A percentile compares a stretch with the other conserved stretches of the same genome.
Evolutionary conservation across 805 yeast species (phyloP).

Genomic region (Priceomyces carsonii): DNA sequence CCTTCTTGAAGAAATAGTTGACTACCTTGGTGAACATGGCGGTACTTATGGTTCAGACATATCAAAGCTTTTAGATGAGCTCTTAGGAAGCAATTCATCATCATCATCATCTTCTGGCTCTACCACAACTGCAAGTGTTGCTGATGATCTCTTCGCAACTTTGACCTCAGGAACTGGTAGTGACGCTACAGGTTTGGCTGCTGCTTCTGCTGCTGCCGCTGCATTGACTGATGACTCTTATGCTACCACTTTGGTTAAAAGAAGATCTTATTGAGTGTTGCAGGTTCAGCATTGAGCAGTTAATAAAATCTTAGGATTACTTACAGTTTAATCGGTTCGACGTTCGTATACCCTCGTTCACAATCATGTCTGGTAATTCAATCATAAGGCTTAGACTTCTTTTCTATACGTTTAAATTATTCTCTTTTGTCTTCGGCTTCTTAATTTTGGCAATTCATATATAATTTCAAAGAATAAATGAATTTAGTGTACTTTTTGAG

Average conservation of each 20-base stretch:
- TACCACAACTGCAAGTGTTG: constrained; percentile 6
- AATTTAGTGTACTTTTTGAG: no score
- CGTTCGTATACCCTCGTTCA: constrained; percentile 5
- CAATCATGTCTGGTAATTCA: no score
- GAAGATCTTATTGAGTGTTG: constrained; percentile 21
- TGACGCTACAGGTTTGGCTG: constrained; percentile 15
- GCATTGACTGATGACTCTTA: constrained; percentile 6
- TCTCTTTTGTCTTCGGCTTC: no score
- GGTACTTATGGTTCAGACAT: background rate
- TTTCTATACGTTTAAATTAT: no score
- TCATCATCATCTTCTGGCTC: constrained; percentile 14
- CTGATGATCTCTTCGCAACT: constrained; percentile 11
- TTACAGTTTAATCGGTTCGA: no score
- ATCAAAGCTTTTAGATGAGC: background rate
- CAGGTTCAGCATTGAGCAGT: constrained; percentile 7
- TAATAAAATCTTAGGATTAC: no score
- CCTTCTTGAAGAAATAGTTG: constrained; percentile 1
- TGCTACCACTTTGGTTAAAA: constrained; percentile 25
- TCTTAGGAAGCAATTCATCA: constrained; percentile 24
- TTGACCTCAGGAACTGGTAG: constrained; percentile 20
- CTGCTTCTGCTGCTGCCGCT: constrained; percentile 13
- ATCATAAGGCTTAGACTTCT: no score
- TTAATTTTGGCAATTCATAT: no score
- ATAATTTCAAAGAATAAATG: no score
- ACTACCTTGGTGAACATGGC: constrained; percentile 1